Conservation (phyloP, 176 grass and related monocot species). For the Eleusine indica region DNA sequence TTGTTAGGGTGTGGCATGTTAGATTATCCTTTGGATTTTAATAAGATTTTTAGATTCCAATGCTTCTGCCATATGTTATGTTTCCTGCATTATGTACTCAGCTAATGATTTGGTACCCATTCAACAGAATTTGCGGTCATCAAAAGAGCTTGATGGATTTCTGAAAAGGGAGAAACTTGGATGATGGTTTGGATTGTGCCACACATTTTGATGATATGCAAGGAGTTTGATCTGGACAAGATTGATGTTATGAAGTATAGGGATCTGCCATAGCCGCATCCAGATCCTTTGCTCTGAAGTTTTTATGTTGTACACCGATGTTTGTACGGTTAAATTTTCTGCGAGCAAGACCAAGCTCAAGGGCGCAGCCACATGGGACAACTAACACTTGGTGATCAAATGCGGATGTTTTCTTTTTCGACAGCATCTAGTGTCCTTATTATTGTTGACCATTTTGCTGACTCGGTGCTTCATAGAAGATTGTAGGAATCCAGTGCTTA, state of each 20-base stretch:
- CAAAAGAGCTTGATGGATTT: conserved; percentile 54
- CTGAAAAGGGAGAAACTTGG: conserved; percentile 47
- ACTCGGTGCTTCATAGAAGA: background rate
- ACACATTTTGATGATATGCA: conserved; percentile 69
- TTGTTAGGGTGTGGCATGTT: background rate
- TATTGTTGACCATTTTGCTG: background rate
- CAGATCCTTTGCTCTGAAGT: background rate
- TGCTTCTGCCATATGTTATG: background rate
- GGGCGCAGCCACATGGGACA: conserved; percentile 2
- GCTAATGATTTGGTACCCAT: conserved; percentile 18
- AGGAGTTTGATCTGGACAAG: conserved; percentile 68
- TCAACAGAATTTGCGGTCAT: conserved; percentile 63
- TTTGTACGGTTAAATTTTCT: conserved; percentile 22
- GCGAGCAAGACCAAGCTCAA: conserved; percentile 18
- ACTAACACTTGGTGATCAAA: conserved; percentile 12
- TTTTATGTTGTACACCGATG: conserved; percentile 5
- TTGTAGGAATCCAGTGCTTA: background rate
- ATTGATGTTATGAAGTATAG: conserved; percentile 82
- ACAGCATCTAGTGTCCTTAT: background rate
- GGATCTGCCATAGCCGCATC: conserved; percentile 51
- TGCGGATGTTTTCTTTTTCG: no score
- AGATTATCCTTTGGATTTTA: background rate
- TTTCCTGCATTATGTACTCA: conserved; percentile 1
- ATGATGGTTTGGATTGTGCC: conserved; percentile 68
- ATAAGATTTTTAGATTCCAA: conserved; percentile 8